Conservation (phyloP, 306 rosid species). For the Rosa chinensis region DNA sequence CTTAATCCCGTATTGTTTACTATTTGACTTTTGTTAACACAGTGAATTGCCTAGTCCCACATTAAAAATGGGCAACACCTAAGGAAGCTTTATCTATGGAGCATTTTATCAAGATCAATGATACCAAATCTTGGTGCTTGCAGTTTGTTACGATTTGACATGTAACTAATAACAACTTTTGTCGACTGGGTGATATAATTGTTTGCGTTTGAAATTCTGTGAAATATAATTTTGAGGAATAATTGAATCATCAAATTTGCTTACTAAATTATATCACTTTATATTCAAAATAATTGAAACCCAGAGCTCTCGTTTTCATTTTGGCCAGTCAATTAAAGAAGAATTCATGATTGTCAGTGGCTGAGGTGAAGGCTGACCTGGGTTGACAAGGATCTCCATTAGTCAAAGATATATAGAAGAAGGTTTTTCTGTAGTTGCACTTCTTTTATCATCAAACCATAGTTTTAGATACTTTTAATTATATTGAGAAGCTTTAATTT, state of each 20-base stretch:
- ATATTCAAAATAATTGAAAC: background rate
- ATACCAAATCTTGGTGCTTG: slow-evolving; percentile 2
- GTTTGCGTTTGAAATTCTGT: background rate
- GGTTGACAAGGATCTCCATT: slow-evolving; percentile 16
- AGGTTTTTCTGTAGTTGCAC: background rate
- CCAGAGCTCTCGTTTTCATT: background rate
- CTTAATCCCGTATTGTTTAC: background rate
- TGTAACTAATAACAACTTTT: background rate
- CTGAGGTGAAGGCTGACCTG: background rate
- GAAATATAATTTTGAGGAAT: background rate
- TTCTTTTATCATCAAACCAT: background rate
- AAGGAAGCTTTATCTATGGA: background rate
- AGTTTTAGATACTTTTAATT: background rate
- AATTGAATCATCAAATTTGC: no score
- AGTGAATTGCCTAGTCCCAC: background rate
- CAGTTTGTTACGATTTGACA: background rate
- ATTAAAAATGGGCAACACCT: background rate
- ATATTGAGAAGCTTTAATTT: background rate
- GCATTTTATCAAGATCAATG: background rate
- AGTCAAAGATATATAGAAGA: slow-evolving; percentile 11
- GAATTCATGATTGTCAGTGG: slow-evolving; percentile 16
- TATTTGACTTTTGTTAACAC: background rate
- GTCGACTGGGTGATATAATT: background rate
- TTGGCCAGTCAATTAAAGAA: background rate
- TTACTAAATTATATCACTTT: no score